phyloP scores from a whole-genome alignment of 176 grass and related monocot genomes.

The Hyparrhenia diplandra region DNA sequence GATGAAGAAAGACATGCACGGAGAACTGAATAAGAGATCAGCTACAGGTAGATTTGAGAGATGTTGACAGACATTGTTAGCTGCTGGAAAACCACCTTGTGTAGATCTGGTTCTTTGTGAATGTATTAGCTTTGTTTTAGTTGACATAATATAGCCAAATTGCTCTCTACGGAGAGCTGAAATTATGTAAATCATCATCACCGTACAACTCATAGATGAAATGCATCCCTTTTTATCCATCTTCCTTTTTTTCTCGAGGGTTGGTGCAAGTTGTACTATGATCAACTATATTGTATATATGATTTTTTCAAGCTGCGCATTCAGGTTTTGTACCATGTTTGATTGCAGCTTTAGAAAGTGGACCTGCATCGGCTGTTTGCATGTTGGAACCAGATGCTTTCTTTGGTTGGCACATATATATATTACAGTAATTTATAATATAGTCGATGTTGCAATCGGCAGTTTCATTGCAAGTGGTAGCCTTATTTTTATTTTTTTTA shows the following conservation, averaged over 20 bases:
- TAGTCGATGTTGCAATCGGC: background rate
- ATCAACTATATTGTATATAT: conserved; percentile 5
- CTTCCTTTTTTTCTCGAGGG: background rate
- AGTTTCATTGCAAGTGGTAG: background rate
- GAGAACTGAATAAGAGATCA: conserved; percentile 44
- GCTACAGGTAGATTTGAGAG: conserved; percentile 36
- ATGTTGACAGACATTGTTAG: conserved; percentile 36
- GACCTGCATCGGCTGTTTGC: background rate
- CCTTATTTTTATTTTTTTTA: too few species aligned
- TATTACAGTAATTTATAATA: too few species aligned
- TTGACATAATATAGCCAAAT: conserved; percentile 28
- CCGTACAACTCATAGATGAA: conserved; percentile 36
- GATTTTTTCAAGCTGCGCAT: background rate
- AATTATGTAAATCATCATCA: conserved; percentile 45
- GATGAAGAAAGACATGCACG: conserved; percentile 31
- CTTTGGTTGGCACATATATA: too few species aligned
- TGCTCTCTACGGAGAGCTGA: conserved; percentile 14
- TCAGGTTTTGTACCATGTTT: background rate
- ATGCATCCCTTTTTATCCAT: conserved; percentile 1
- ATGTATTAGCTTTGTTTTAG: conserved; percentile 30
- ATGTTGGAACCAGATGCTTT: background rate
- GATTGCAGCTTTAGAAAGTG: background rate
- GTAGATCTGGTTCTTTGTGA: conserved; percentile 51
- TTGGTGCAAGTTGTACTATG: background rate
- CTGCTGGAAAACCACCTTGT: conserved; percentile 16